phyloP scores from a whole-genome alignment of 305 asterid genomes.

The Plantago rigida region DNA sequence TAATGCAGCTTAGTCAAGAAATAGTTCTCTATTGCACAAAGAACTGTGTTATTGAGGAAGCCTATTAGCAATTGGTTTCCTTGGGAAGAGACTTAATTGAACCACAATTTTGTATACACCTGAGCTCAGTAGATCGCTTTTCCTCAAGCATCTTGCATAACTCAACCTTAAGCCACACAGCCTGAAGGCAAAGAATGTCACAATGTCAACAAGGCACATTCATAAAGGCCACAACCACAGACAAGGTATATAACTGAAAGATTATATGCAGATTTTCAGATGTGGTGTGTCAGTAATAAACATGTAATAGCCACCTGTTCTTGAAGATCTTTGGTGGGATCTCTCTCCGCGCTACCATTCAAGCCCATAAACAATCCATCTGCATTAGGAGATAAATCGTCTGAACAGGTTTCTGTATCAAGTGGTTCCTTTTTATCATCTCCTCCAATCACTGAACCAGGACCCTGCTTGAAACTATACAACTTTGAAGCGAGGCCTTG shows the following conservation, averaged over 20 bases:
- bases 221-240: not conserved
- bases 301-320: constrained; percentile 53
- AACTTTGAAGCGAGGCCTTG: constrained; percentile 71
- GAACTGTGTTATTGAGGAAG: constrained; percentile 8
- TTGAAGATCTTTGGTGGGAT: constrained; percentile 75
- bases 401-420: constrained; percentile 42
- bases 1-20: too few relatives aligned
- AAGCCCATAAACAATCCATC: constrained; percentile 35
- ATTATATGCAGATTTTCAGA: not conserved
- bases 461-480: constrained; percentile 52
- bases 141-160: constrained; percentile 87
- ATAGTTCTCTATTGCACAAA: too few relatives aligned
- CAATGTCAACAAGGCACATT: constrained; percentile 11
- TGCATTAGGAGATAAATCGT: constrained; percentile 31
- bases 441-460: constrained; percentile 32
- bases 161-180: constrained; percentile 82
- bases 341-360: constrained; percentile 47
- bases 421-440: constrained; percentile 33
- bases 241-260: not conserved
- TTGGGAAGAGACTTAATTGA: constrained; percentile 1
- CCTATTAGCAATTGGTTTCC: constrained; percentile 9
- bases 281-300: constrained; percentile 7
- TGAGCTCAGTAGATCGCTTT: constrained; percentile 84
- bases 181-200: constrained; percentile 42
- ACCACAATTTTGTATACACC: constrained; percentile 35